Percentiles rank a stretch among this genome's conserved stretches.
Conservation (phyloP, 1,284 basidiomycete genomes). For the Malassezia caprae region DNA sequence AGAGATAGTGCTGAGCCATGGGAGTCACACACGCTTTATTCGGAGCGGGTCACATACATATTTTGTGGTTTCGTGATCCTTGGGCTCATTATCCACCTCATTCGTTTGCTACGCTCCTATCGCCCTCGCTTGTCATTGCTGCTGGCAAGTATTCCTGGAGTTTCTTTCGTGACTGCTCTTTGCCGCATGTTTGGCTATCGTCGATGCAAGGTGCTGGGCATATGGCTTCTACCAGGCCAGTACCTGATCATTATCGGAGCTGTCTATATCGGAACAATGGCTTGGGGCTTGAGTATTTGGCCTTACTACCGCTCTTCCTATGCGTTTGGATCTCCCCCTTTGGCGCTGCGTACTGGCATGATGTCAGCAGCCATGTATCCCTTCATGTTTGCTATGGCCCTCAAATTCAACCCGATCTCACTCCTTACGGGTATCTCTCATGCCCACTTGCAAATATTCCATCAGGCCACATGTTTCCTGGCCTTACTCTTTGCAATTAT, state of each 20-base stretch:
- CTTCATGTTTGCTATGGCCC: conserved; percentile 29
- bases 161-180: background rate
- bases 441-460: conserved; percentile 39
- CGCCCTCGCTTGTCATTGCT: background rate
- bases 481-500: conserved; percentile 33
- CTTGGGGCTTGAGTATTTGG: background rate
- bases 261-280: background rate
- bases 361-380: conserved; percentile 32
- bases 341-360: conserved; percentile 34
- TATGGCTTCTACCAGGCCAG: background rate
- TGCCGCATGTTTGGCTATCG: background rate
- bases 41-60: background rate
- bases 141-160: background rate
- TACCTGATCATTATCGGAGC: background rate
- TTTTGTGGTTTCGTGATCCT: conserved; percentile 1
- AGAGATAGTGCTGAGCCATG: background rate
- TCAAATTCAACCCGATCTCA: conserved; percentile 36
- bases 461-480: conserved; percentile 36
- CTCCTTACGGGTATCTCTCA: conserved; percentile 29
- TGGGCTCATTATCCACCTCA: background rate
- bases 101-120: background rate
- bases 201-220: background rate
- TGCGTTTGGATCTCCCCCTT: conserved; percentile 19
- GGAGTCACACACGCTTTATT: background rate
- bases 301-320: background rate